Evolutionary conservation across 148 eudicot genomes (phyloP), one percentile per base, ranked within the genome.

Genomic region (Silene latifolia): DNA sequence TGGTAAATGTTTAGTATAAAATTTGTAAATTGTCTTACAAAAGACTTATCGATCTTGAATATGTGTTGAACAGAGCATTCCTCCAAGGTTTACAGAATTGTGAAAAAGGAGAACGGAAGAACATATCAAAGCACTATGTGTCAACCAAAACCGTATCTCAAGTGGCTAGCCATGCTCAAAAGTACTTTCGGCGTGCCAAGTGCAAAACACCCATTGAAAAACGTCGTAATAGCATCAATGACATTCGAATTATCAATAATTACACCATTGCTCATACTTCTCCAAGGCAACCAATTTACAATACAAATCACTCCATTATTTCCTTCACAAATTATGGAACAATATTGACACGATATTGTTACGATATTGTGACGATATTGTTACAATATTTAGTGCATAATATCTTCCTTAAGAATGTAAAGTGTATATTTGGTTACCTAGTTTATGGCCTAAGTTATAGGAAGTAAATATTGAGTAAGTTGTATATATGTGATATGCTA

Each of bases 161-260:
- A 77, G 81, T 85, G 1, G 83, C 86, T 14, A 80, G 86, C 74
- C 88, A 85, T 69, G 85, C 80, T 0, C 88, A 85, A 69, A 85
- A 85, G 64, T 82, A 82, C 69, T 82, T 78, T 77, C 42, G 27
- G 83, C 83, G 87, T 13, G 39, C 72, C 24, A 67, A 77, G 74
- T 70, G 66, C 72, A 13, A 63, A 8, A 82, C 83, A 7, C 83
- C 80, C 23, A 0, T 69, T 7, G 78, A 72, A 67, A 81, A 74
- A n/a, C 84, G 84, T 57, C 81, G 84, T 12, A 25, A 57, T 67
- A 81, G 84, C 69, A 81, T 81, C 63, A 78, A 81, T 15, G 84
- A 81, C 75, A 74, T 78, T 12, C 65, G 84, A 27, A 62, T 81
- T 2, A 12, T 61, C 27, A 69, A 76, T 67, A 18, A 69, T 47